A percentile compares a stretch with the other conserved stretches of the same genome.
These are phyloP conservation scores for Lotmaria passim DNA, from an alignment of 208 protist species.

Conservation along the genomic window DNA sequence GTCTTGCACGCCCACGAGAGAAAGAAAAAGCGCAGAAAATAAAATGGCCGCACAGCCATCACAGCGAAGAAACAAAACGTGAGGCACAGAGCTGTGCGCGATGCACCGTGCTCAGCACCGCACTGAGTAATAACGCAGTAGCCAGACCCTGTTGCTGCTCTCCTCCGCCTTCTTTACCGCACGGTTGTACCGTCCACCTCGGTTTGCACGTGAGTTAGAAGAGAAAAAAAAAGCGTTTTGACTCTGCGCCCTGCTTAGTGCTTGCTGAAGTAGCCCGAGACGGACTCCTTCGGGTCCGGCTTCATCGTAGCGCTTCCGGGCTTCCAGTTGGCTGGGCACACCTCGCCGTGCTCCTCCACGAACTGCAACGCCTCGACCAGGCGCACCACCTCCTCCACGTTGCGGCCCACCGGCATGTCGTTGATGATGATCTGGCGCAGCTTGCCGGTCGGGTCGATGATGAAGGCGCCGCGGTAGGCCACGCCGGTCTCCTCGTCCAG, in stretches of 20 bases:
- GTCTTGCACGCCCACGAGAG: too few species aligned
- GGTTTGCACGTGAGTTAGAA: too few species aligned
- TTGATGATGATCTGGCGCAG: constrained; percentile 95
- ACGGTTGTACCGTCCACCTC: neutral
- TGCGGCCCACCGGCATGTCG: constrained; percentile 94
- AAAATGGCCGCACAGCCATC: too few species aligned
- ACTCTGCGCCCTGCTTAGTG: constrained; percentile 27
- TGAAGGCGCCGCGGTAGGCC: constrained; percentile 92
- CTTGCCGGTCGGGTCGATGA: constrained; percentile 93
- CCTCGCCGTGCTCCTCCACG: constrained; percentile 94
- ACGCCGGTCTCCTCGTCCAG: constrained; percentile 92
- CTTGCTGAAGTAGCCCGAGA: constrained; percentile 36
- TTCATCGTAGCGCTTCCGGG: constrained; percentile 92
- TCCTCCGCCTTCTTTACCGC: neutral
- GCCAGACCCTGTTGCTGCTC: neutral
- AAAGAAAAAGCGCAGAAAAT: too few species aligned
- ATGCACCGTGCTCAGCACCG: too few species aligned
- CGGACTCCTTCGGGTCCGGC: constrained; percentile 87
- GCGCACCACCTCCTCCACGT: constrained; percentile 94
- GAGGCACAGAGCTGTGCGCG: too few species aligned
- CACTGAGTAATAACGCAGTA: neutral
- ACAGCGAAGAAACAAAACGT: too few species aligned
- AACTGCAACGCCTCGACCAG: constrained; percentile 97
- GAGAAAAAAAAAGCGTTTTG: constrained; percentile 2
- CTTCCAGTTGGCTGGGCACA: constrained; percentile 96